These are phyloP conservation scores for Alternaria viburni DNA, from an alignment of 2,329 filamentous ascomycete species.

Conservation along the genomic window DNA sequence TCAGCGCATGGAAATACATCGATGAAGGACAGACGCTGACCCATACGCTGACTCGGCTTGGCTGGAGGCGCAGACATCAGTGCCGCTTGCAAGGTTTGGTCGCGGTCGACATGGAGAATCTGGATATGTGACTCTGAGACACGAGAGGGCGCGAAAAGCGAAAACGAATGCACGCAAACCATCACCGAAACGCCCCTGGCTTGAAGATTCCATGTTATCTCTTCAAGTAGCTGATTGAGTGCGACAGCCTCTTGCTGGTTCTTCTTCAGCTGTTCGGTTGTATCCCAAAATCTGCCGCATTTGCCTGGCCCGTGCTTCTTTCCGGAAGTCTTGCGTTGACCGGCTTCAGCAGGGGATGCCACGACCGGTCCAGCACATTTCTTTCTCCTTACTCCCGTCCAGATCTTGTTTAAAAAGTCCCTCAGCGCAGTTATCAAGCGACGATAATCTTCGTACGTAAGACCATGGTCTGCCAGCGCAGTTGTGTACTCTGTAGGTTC, in stretches of 20 bases:
- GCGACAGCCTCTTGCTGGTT: constrained; percentile 17
- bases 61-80: neutral
- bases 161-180: constrained; percentile 31
- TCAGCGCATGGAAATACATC: constrained; percentile 17
- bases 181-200: constrained; percentile 27
- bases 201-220: constrained; percentile 26
- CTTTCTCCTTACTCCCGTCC: neutral
- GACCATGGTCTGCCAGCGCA: constrained; percentile 31
- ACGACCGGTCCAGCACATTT: neutral
- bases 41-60: neutral
- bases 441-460: constrained; percentile 29
- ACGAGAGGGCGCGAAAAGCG: constrained; percentile 30
- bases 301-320: neutral
- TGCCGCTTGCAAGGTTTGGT: constrained; percentile 16
- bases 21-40: constrained; percentile 19
- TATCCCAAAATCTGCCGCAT: constrained; percentile 2
- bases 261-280: constrained; percentile 15
- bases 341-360: neutral
- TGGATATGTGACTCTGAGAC: constrained; percentile 31
- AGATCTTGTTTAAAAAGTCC: constrained; percentile 15
- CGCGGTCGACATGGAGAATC: constrained; percentile 17
- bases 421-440: constrained; percentile 21
- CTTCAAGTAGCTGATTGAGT: constrained; percentile 25
- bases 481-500: constrained; percentile 37
- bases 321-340: neutral